Evolutionary conservation across 192 early-diverging fungal species (phyloP), one percentile per base, ranked within the genome.

Genomic region (Coemansia sp.): DNA sequence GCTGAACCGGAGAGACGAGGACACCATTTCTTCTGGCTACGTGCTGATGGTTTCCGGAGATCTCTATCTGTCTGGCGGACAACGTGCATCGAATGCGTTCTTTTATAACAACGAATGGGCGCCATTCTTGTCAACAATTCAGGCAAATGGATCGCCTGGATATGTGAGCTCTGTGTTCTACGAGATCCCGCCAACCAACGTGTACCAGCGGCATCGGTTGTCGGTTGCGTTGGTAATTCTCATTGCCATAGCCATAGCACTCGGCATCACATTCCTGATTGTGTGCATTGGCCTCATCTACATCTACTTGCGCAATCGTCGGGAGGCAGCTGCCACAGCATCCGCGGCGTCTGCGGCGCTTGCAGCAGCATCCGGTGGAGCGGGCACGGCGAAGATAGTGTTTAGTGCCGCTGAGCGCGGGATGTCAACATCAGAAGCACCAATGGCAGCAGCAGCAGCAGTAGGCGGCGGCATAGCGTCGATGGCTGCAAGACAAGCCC

Each of bases 191-290:
- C 75, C 79, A 1, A 81, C 71, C 13, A 75, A 74, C 38, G 84
- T 85, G n/a, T 73, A 76, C 63, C 68, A 73, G 56, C 75, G 74
- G 17, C 61, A 74, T 42, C 70, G 66, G 11, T 63, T 85, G 14
- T 81, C 91, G 0, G 70, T 87, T 0, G 86, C 88, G 5, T 71
- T 88, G 43, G 88, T 92, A 4, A 88, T 92, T 37, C 69, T 91
- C 12, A 87, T 91, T 53, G 87, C 91, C 41, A 77, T 88, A 25
- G 89, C 85, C 7, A 89, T 90, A 45, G 87, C 91, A 17, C 76
- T 91, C 19, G 87, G 79, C 3, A 71, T 92, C 0, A 87, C 89
- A 16, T 84, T 89, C 70, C 68, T 89, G 4, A 85, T 90, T 48
- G 88, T 91, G 16, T 65, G 85, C 13, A 49, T 85, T 41, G 89